phyloP scores from a whole-genome alignment of 345 rosid genomes.

The Gynandropsis gynandra region DNA sequence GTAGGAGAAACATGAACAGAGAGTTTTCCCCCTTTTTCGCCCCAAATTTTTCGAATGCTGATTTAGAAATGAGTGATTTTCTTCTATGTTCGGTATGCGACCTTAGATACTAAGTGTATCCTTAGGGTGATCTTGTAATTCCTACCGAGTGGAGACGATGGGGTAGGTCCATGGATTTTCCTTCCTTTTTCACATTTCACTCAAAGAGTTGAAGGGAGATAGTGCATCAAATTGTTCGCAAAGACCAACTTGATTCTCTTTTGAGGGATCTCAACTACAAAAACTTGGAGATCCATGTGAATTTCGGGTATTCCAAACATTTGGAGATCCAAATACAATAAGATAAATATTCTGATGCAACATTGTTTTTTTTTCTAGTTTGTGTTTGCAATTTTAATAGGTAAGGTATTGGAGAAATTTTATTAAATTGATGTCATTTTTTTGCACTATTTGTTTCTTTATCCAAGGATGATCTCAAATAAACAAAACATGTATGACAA shows the following conservation, averaged over 20 bases:
- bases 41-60: background rate
- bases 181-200: conserved; percentile 9
- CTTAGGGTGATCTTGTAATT: conserved; percentile 12
- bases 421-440: too few relatives aligned
- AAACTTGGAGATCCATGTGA: too few relatives aligned
- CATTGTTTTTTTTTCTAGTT: too few relatives aligned
- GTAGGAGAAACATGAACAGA: background rate
- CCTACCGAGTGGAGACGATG: conserved; percentile 5
- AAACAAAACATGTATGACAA: too few relatives aligned
- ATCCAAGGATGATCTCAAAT: too few relatives aligned
- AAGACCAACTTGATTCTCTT: background rate
- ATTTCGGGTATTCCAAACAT: too few relatives aligned
- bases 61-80: background rate
- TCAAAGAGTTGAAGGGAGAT: background rate
- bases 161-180: conserved; percentile 11
- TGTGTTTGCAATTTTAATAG: too few relatives aligned
- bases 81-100: background rate
- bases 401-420: too few relatives aligned
- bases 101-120: background rate
- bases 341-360: too few relatives aligned
- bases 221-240: background rate
- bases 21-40: background rate
- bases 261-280: too few relatives aligned
- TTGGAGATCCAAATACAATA: too few relatives aligned
- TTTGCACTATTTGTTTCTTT: too few relatives aligned